Evolutionary conservation across 352 stramenopile genomes (phyloP).

Genomic region (Pythium diclinum): DNA sequence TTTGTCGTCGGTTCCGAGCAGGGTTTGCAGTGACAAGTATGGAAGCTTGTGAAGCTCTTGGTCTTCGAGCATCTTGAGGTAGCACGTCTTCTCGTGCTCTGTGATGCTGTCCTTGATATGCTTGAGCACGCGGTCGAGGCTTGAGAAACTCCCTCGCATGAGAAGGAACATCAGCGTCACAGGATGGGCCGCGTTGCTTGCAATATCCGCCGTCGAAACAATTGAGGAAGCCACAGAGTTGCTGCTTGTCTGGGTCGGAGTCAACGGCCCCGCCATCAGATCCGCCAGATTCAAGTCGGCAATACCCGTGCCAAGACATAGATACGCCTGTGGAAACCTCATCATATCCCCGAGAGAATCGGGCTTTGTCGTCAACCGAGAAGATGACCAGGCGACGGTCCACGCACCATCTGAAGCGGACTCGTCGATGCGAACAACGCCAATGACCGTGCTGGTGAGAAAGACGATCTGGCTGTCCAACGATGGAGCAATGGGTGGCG

Average conservation of each 20-base stretch:
- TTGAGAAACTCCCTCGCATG: constrained; percentile 56
- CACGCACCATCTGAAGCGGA: constrained; percentile 41
- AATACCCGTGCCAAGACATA: constrained; percentile 50
- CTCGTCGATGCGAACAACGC: constrained; percentile 55
- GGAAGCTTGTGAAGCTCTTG: constrained; percentile 44
- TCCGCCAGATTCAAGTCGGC: constrained; percentile 57
- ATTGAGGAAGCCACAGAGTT: neutral
- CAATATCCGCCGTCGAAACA: constrained; percentile 7
- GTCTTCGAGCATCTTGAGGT: constrained; percentile 69
- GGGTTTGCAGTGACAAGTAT: constrained; percentile 43
- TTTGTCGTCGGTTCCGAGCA: constrained; percentile 32
- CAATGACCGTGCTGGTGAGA: constrained; percentile 59
- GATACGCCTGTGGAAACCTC: constrained; percentile 47
- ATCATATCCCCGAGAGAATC: constrained; percentile 48
- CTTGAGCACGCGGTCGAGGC: constrained; percentile 50
- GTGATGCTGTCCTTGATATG: constrained; percentile 56
- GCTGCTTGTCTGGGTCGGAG: neutral
- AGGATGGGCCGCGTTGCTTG: constrained; percentile 39
- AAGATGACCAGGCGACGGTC: constrained; percentile 59
- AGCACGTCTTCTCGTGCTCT: constrained; percentile 73
- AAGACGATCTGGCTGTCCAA: constrained; percentile 60
- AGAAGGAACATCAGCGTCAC: constrained; percentile 72
- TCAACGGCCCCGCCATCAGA: constrained; percentile 26
- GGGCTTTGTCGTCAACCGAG: constrained; percentile 51
- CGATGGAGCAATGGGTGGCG: constrained; percentile 44